Conservation (phyloP, 371 early-diverging fungal species). For the Syncephalastrum racemosum region DNA sequence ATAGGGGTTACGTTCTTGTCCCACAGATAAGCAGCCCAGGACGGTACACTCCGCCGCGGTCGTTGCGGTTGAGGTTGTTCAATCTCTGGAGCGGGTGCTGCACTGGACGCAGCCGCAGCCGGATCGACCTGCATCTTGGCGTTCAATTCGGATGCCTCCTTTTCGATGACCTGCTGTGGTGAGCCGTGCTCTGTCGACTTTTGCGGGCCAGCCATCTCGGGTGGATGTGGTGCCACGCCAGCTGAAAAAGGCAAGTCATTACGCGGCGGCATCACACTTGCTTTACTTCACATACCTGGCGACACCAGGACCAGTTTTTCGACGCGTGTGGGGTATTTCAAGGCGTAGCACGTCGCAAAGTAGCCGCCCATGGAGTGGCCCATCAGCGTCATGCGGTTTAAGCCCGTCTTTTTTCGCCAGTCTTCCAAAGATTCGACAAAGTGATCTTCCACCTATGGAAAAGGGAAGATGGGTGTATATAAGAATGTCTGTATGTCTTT, state of each 20-base stretch:
- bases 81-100: constrained; percentile 7
- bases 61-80: constrained; percentile 6
- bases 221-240: constrained; percentile 57
- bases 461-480: constrained; percentile 15
- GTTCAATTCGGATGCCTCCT: constrained; percentile 33
- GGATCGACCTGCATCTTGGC: constrained; percentile 33
- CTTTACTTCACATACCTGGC: constrained; percentile 57
- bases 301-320: constrained; percentile 87
- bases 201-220: constrained; percentile 18
- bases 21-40: constrained; percentile 67
- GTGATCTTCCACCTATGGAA: constrained; percentile 71
- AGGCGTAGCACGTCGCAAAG: constrained; percentile 81
- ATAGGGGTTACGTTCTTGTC: constrained; percentile 79
- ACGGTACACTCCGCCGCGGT: constrained; percentile 35
- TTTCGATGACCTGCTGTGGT: constrained; percentile 31
- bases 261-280: neutral
- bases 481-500: constrained; percentile 16
- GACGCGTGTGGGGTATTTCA: constrained; percentile 87
- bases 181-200: constrained; percentile 16
- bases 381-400: constrained; percentile 81
- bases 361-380: constrained; percentile 93
- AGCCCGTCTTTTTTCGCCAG: constrained; percentile 78
- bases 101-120: neutral
- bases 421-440: constrained; percentile 91
- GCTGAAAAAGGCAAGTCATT: constrained; percentile 24